Evolutionary conservation across 768 basidiomycete genomes (phyloP).

Genomic region (Phylloporus arenicola): DNA sequence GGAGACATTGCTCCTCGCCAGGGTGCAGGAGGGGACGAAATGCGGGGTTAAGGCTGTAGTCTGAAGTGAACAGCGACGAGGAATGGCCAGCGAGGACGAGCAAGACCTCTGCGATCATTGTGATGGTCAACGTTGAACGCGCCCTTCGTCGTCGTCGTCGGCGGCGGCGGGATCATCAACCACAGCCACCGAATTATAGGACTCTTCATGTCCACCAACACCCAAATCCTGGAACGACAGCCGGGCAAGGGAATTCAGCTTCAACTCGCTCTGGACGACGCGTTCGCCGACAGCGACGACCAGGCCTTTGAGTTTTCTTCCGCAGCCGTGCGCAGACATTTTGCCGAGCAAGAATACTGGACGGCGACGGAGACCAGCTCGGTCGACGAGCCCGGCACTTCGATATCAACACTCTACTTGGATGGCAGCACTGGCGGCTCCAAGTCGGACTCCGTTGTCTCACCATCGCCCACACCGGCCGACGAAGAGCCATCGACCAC

Average conservation of each 20-base stretch:
- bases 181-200: neutral
- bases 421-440: constrained; percentile 28
- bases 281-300: constrained; percentile 57
- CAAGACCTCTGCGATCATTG: constrained; percentile 86
- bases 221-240: constrained; percentile 17
- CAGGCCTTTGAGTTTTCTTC: constrained; percentile 50
- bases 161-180: neutral
- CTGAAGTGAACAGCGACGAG: constrained; percentile 73
- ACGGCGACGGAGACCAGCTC: constrained; percentile 31
- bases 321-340: constrained; percentile 56
- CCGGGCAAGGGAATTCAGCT: constrained; percentile 21
- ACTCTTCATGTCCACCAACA: constrained; percentile 11
- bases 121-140: neutral
- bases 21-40: constrained; percentile 77
- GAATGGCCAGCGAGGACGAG: constrained; percentile 83
- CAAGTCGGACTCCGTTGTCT: constrained; percentile 12
- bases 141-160: neutral
- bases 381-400: constrained; percentile 35
- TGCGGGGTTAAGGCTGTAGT: constrained; percentile 54
- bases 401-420: constrained; percentile 57
- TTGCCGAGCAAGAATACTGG: constrained; percentile 46
- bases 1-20: constrained; percentile 82
- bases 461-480: constrained; percentile 21
- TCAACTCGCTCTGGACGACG: constrained; percentile 55
- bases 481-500: constrained; percentile 16